Evolutionary conservation across 2,329 filamentous ascomycete species (phyloP).

Genomic region (Fusarium paranaense): DNA sequence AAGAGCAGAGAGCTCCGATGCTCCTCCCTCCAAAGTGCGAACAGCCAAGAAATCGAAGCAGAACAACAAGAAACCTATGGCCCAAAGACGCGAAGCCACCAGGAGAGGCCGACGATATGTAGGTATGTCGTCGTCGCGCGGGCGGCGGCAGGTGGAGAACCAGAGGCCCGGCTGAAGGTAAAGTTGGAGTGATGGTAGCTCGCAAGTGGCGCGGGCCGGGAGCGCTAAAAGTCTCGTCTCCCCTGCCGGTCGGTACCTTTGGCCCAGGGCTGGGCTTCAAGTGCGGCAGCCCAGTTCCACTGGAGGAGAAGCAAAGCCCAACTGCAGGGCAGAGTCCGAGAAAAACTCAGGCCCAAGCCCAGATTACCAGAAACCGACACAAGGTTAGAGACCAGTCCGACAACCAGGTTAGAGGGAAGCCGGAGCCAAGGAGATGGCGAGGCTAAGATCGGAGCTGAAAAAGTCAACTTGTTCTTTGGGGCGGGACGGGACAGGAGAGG

Average conservation of each 20-base stretch:
- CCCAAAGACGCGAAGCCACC: slow-evolving; percentile 30
- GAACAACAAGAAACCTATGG: not conserved
- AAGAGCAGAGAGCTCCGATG: slow-evolving; percentile 29
- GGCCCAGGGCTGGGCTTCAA: not conserved
- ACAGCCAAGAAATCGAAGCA: slow-evolving; percentile 14
- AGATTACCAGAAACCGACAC: not conserved
- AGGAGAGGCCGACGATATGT: slow-evolving; percentile 30
- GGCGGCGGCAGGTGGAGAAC: slow-evolving; percentile 38
- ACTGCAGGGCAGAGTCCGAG: not conserved
- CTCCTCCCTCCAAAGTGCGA: slow-evolving; percentile 1
- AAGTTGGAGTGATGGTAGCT: slow-evolving; percentile 32
- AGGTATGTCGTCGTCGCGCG: slow-evolving; percentile 28
- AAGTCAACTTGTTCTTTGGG: not conserved
- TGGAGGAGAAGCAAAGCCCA: not conserved
- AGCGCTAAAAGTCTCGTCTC: slow-evolving; percentile 28
- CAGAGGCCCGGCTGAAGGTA: slow-evolving; percentile 38
- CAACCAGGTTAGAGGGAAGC: slow-evolving; percentile 13
- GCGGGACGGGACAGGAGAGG: not conserved
- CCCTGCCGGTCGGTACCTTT: slow-evolving; percentile 2
- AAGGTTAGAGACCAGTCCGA: slow-evolving; percentile 10
- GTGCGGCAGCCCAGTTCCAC: not conserved
- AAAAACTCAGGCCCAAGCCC: not conserved
- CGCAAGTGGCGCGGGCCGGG: slow-evolving; percentile 35
- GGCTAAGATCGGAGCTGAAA: slow-evolving; percentile 7
- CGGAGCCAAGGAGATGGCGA: slow-evolving; percentile 2